A percentile compares a stretch with the other conserved stretches of the same genome.
Evolutionary conservation across 129 eudicot genomes (phyloP).

Genomic region (Kitagawia praeruptora): DNA sequence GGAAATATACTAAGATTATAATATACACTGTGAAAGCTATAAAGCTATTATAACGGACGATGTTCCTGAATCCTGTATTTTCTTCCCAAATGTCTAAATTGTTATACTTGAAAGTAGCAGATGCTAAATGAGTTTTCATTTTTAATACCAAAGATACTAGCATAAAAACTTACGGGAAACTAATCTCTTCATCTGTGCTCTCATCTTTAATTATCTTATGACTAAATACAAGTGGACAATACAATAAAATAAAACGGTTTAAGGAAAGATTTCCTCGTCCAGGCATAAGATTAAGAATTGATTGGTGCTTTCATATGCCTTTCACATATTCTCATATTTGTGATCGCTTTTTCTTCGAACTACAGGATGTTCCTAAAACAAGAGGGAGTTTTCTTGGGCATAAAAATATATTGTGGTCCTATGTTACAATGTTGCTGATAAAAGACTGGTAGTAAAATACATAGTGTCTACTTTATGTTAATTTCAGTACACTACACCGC

Average conservation of each 20-base stretch:
- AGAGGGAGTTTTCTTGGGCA: neutral
- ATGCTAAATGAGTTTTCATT: too few relatives aligned
- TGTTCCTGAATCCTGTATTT: too few relatives aligned
- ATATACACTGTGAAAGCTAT: neutral
- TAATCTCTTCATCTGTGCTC: neutral
- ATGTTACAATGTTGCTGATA: neutral
- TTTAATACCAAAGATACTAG: neutral
- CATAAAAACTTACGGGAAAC: neutral
- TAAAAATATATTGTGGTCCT: neutral
- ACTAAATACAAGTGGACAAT: neutral
- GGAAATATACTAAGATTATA: neutral
- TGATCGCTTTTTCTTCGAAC: neutral
- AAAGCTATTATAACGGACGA: neutral
- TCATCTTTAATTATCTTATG: neutral
- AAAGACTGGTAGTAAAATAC: too few relatives aligned
- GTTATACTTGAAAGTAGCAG: too few relatives aligned
- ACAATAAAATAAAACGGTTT: neutral
- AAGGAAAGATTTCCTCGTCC: neutral
- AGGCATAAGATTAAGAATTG: too few relatives aligned
- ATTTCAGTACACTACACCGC: neutral
- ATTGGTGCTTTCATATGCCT: too few relatives aligned
- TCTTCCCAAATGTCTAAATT: too few relatives aligned
- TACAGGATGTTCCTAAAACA: neutral
- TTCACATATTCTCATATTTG: neutral
- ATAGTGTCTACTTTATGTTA: neutral